Evolutionary conservation across 441 rosid genomes (phyloP).

Genomic region (Arabidopsis lyrata): DNA sequence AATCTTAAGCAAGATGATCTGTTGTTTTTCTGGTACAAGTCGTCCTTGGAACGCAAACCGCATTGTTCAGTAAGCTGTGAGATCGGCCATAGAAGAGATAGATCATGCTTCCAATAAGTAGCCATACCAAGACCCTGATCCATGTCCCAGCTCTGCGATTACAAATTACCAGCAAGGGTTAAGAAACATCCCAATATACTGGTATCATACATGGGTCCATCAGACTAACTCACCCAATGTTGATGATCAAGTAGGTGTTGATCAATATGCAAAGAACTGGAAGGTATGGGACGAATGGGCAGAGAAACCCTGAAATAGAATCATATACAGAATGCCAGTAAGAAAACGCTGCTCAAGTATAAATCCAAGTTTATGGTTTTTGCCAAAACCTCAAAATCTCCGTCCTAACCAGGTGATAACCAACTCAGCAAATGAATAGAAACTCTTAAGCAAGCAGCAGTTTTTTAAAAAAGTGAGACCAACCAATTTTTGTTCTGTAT

Average conservation of each 20-base stretch:
- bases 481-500: background rate
- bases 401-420: conserved; percentile 5
- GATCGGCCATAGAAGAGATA: conserved; percentile 65
- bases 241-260: conserved; percentile 70
- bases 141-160: conserved; percentile 66
- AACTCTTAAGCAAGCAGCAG: conserved; percentile 7
- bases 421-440: conserved; percentile 1
- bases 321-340: conserved; percentile 4
- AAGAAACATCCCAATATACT: conserved; percentile 25
- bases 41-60: conserved; percentile 51
- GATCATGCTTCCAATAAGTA: conserved; percentile 59
- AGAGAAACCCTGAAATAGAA: conserved; percentile 60
- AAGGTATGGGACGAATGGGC: conserved; percentile 74
- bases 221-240: conserved; percentile 65
- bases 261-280: conserved; percentile 74
- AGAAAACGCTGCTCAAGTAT: background rate
- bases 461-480: background rate
- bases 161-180: conserved; percentile 13
- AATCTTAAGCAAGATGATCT: conserved; percentile 42
- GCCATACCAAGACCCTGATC: conserved; percentile 76
- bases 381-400: background rate
- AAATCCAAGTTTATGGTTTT: background rate
- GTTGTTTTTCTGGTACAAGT: conserved; percentile 56
- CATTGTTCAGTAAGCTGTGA: conserved; percentile 61
- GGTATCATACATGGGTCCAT: background rate